Conservation (phyloP, 1,284 basidiomycete species). For the Ceratobasidium sp. region DNA sequence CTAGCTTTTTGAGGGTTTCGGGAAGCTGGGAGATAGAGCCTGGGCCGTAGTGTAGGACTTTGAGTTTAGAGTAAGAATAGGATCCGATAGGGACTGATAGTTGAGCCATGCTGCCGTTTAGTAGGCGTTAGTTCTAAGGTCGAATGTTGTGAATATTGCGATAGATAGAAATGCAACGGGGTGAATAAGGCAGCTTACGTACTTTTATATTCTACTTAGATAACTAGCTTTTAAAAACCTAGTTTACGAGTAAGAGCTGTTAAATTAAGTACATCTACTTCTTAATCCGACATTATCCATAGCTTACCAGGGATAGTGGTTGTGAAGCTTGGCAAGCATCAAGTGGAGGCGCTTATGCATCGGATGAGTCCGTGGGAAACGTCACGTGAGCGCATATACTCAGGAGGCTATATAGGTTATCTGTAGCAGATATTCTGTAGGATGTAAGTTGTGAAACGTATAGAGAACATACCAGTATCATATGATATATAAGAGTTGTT, state of each 20-base stretch:
- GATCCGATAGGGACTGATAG: background rate
- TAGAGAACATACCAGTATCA: background rate
- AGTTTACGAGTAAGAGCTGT: too few species aligned
- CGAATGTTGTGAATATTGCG: background rate
- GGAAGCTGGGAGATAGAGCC: slow-evolving; percentile 72
- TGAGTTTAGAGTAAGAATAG: slow-evolving; percentile 54
- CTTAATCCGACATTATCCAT: background rate
- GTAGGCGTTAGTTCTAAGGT: background rate
- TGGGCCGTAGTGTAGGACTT: slow-evolving; percentile 73
- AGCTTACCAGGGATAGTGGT: background rate
- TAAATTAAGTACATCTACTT: too few species aligned
- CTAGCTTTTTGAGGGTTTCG: slow-evolving; percentile 64
- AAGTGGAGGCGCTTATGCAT: too few species aligned
- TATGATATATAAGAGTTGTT: background rate
- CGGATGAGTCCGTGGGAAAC: too few species aligned
- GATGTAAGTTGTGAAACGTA: background rate
- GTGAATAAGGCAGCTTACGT: too few species aligned
- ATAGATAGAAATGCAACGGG: background rate
- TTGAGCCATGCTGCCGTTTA: slow-evolving; percentile 2
- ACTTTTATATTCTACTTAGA: too few species aligned
- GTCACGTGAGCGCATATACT: slow-evolving; percentile 6
- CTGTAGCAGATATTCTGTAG: background rate
- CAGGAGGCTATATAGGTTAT: too few species aligned
- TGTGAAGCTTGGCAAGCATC: background rate
- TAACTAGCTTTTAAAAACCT: background rate